These are phyloP conservation scores for Monosporascus sp. DNA, from an alignment of 2,329 filamentous ascomycete species.

Conservation along the genomic window DNA sequence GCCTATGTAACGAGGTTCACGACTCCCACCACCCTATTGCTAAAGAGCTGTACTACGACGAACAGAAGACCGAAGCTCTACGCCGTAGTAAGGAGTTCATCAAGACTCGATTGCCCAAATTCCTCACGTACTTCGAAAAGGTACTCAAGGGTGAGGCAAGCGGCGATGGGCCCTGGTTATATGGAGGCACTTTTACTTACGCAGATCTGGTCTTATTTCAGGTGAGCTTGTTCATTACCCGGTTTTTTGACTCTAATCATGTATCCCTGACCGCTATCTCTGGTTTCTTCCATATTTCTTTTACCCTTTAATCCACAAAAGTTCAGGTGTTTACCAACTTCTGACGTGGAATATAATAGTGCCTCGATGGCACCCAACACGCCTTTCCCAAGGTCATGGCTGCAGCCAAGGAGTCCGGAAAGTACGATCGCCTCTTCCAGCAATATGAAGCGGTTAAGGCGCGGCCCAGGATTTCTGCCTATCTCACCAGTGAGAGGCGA, in stretches of 20 bases:
- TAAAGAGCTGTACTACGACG: slow-evolving; percentile 56
- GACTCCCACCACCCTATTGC: slow-evolving; percentile 69
- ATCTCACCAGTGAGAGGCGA: slow-evolving; percentile 59
- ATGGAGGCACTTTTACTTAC: slow-evolving; percentile 57
- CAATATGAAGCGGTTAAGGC: slow-evolving; percentile 58
- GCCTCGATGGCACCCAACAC: slow-evolving; percentile 51
- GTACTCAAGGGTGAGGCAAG: slow-evolving; percentile 50
- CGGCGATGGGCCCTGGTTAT: slow-evolving; percentile 54
- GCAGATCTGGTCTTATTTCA: slow-evolving; percentile 70
- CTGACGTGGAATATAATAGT: slow-evolving; percentile 26
- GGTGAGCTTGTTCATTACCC: slow-evolving; percentile 29
- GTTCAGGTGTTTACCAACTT: neutral
- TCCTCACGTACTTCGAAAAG: slow-evolving; percentile 61
- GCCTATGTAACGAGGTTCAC: slow-evolving; percentile 25
- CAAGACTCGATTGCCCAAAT: slow-evolving; percentile 61
- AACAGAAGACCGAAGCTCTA: slow-evolving; percentile 65
- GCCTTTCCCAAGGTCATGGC: slow-evolving; percentile 63
- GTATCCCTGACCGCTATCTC: neutral
- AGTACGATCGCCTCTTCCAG: slow-evolving; percentile 55
- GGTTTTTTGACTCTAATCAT: neutral
- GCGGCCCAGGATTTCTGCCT: slow-evolving; percentile 57
- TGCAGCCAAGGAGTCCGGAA: slow-evolving; percentile 43
- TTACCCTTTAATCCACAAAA: neutral
- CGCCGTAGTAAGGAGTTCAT: slow-evolving; percentile 52
- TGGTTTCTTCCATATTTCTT: neutral